Percentiles rank a stretch among this genome's conserved stretches.
phyloP scores from a whole-genome alignment of 768 basidiomycete species.

The Podaxis pistillaris region DNA sequence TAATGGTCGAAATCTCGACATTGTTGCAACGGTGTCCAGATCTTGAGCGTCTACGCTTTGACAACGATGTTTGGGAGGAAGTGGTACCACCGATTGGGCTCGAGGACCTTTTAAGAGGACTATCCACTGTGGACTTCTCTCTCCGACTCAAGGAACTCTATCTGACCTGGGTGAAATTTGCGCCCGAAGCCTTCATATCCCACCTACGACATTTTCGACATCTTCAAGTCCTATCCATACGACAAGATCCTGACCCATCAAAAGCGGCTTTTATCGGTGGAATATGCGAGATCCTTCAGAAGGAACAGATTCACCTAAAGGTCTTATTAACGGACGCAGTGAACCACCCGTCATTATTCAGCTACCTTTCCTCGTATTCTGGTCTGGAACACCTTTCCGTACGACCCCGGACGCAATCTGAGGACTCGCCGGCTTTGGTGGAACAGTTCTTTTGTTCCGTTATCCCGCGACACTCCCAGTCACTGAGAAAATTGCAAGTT shows the following conservation, averaged over 20 bases:
- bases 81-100: neutral
- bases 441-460: neutral
- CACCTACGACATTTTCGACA: neutral
- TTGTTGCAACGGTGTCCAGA: no score
- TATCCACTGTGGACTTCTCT: neutral
- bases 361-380: neutral
- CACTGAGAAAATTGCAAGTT: neutral
- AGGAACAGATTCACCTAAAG: neutral
- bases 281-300: neutral
- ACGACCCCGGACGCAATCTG: neutral
- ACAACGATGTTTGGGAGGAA: no score
- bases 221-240: neutral
- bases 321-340: neutral
- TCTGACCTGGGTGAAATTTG: neutral
- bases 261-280: neutral
- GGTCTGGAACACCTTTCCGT: neutral
- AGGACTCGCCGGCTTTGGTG: neutral
- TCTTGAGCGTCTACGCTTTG: no score
- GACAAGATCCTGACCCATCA: neutral
- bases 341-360: neutral
- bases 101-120: neutral
- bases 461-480: neutral
- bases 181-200: neutral
- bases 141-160: neutral
- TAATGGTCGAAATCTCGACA: no score